Evolutionary conservation across 345 rosid genomes (phyloP), one percentile per base, ranked within the genome.

Genomic region (Aethionema arabicum): DNA sequence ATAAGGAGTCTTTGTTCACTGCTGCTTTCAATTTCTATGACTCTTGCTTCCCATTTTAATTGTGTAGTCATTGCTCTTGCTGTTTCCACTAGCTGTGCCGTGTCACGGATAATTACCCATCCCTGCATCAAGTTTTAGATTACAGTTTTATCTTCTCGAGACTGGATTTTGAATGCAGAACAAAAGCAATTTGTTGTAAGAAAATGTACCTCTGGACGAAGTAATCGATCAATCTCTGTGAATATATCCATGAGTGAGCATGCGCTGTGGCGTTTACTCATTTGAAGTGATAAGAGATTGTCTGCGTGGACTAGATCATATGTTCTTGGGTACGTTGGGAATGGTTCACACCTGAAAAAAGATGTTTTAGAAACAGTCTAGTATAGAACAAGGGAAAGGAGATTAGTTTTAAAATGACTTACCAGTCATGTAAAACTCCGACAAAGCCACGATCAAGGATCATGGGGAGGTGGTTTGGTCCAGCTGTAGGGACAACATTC

Each of bases 11-110:
- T 88, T 76, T 88, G 97, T 4, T 95, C 93, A 13, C 89, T 88
- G 80, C 73, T 86, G 69, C 88, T 86, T 50, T 95, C 99, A 3
- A 80, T 74, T 61, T 90, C 99, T 60, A 81, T 53, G 5, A 95
- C 85, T 60, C 99, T 77, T 5, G 97, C 99, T 12, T 95, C 99
- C 99, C 99, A 95, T 74, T 85, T 95, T 79, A 95, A 68, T 68
- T 72, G 77, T 3, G 92, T 43, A 0, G 86, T 74, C 63, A 83
- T 73, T 35, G 80, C 71, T 81, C 99, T 95, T 15, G 86, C 95
- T 29, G 70, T 67, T 72, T 95, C 96, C n/a, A 95, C 75, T 5
- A 88, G 81, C 27, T 81, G 68, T 13, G 76, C 78, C 10, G 85
- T 77, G 74, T 95, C 99, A 2, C 82, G 92, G 65, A 95, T 77